phyloP scores from a whole-genome alignment of 257 asterid species.

The Solanum appendiculatum region DNA sequence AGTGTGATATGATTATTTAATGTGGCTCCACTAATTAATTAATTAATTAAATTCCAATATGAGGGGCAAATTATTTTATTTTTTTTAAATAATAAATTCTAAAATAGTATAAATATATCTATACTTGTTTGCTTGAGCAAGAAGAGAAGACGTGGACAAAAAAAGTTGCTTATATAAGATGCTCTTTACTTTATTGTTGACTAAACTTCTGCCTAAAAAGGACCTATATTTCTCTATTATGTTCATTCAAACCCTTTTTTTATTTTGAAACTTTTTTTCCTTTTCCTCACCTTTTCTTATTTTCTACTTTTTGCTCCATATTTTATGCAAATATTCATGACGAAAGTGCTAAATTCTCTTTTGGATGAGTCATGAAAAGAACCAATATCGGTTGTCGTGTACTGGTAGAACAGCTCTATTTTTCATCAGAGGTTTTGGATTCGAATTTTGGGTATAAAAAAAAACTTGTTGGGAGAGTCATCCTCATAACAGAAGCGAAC shows the following conservation, averaged over 20 bases:
- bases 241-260: background rate
- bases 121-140: background rate
- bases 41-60: background rate
- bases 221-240: background rate
- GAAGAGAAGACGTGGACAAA: conserved; percentile 8
- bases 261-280: background rate
- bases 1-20: background rate
- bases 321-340: background rate
- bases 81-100: background rate
- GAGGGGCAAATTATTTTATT: background rate
- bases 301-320: background rate
- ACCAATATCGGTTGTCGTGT: too few species aligned
- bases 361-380: too few species aligned
- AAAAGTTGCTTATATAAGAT: background rate
- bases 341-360: background rate
- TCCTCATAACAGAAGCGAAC: too few species aligned
- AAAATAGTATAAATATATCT: background rate
- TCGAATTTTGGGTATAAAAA: too few species aligned
- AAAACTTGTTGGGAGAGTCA: too few species aligned
- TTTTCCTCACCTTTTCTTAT: background rate
- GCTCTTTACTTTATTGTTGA: background rate
- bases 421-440: fast-evolving
- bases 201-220: background rate
- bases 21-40: background rate
- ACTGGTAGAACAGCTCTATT: background rate